Evolutionary conservation across 2,329 filamentous ascomycete genomes (phyloP).

Genomic region (Diaporthe aspalathi): DNA sequence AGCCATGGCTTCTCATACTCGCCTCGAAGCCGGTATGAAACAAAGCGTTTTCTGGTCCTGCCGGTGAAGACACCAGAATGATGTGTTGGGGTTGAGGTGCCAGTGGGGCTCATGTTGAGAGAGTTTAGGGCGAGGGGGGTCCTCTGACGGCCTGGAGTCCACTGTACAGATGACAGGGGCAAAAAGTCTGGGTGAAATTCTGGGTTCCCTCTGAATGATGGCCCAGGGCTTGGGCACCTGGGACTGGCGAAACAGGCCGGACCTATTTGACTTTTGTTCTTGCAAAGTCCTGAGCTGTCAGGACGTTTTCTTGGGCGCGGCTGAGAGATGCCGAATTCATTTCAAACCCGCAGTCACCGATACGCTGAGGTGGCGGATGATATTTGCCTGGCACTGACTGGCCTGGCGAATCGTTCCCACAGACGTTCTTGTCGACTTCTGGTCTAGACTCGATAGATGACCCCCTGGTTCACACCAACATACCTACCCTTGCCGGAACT

Average conservation of each 20-base stretch:
- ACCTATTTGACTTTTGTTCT: slow-evolving; percentile 2
- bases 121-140: not conserved
- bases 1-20: slow-evolving; percentile 56
- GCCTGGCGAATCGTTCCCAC: slow-evolving; percentile 18
- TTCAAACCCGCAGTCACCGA: not conserved
- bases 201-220: not conserved
- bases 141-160: slow-evolving; percentile 3
- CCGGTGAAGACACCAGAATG: slow-evolving; percentile 29
- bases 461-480: slow-evolving; percentile 23
- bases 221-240: not conserved
- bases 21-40: slow-evolving; percentile 49
- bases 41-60: slow-evolving; percentile 44
- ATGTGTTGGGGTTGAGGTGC: slow-evolving; percentile 32
- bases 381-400: not conserved
- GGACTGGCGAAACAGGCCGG: not conserved
- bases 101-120: slow-evolving; percentile 25
- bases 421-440: slow-evolving; percentile 14
- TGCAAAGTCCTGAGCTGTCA: not conserved
- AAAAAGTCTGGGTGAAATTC: not conserved
- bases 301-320: not conserved
- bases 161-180: not conserved
- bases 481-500: not conserved
- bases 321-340: not conserved
- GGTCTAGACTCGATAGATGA: slow-evolving; percentile 27
- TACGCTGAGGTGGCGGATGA: not conserved